A percentile compares a stretch with the other conserved stretches of the same genome.
These are phyloP conservation scores for Paulownia fortunei DNA, from an alignment of 257 asterid genomes.

Conservation along the genomic window DNA sequence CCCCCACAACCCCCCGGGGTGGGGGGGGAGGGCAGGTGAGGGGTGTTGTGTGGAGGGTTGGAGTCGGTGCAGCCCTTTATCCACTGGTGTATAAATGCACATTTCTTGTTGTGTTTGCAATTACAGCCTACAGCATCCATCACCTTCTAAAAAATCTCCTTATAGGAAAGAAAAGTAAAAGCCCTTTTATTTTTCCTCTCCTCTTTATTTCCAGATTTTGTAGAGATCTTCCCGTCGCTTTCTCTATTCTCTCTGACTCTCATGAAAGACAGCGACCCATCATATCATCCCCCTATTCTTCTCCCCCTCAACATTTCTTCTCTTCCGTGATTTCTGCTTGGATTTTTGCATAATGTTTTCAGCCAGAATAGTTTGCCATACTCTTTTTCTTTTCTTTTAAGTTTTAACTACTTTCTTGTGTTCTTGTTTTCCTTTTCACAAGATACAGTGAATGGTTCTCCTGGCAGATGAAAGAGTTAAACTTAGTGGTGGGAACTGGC, in stretches of 20 bases:
- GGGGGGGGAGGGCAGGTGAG: not conserved
- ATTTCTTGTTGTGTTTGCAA: not conserved
- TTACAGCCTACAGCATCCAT: not conserved
- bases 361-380: too few species aligned
- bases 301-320: not conserved
- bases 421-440: not conserved
- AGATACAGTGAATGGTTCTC: not conserved
- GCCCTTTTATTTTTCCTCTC: not conserved
- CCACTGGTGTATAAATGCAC: conserved; percentile 6
- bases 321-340: conserved; percentile 29
- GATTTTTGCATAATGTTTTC: not conserved
- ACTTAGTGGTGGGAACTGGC: not conserved
- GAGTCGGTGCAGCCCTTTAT: conserved; percentile 23
- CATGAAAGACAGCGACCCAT: conserved; percentile 38
- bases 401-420: not conserved
- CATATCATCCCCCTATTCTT: conserved; percentile 21
- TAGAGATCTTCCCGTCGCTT: conserved; percentile 29
- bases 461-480: not conserved
- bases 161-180: not conserved
- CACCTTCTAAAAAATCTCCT: not conserved
- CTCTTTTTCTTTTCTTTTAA: not conserved
- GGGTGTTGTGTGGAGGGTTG: not conserved
- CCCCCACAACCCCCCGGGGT: too few species aligned
- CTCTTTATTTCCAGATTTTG: conserved; percentile 17
- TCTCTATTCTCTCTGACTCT: conserved; percentile 32